Evolutionary conservation across 2,329 filamentous ascomycete genomes (phyloP), one percentile per base, ranked within the genome.

Genomic region (Zalaria sp.): DNA sequence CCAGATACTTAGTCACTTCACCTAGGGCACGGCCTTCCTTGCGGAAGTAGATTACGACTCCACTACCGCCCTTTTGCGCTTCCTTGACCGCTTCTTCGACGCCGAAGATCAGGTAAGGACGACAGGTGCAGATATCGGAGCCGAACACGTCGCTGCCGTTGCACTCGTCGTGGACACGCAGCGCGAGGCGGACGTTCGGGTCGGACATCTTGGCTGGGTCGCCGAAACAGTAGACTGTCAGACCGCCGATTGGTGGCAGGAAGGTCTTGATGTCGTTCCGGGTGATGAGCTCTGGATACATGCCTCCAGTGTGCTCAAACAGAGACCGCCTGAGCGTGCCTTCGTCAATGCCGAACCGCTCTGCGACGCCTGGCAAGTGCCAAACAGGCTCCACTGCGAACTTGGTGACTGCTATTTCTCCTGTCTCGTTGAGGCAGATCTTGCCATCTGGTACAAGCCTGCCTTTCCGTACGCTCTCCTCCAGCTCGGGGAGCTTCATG

Each of bases 91-190:
- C 91, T 63, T 98, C 91, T 56, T 94, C 87, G 47, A 98, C 93
- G 46, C 91, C 91, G 58, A 93, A 96, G 56, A 93, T 93, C 43
- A 96, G 77, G 59, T 96, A 96, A 10, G 91, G 91, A 43, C 85
- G 76, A 63, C 89, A 96, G 7, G 91, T 96, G 66, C 91, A 96
- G 56, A 96, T 98, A 59, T 98, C 91, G 18, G 87, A 94, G 46
- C 89, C 87, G 60, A 96, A 98, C 35, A 96, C 91, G 63, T 98
- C 91, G 59, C 84, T 93, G 43, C 91, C 91, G 57, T 96, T 96
- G 65, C 91, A 96, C 68, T 83, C 79, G 54, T 83, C 80, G 59
- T 84, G 91, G 37, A 96, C 80, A 51, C 91, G 79, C 45, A 96
- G 69, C 9, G 91, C 86, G 35, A 96, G 70, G 46, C 75, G 77